Evolutionary conservation across 75 land plant genomes (phyloP), one percentile per base, ranked within the genome.

Genomic region (Azolla pinnata): DNA sequence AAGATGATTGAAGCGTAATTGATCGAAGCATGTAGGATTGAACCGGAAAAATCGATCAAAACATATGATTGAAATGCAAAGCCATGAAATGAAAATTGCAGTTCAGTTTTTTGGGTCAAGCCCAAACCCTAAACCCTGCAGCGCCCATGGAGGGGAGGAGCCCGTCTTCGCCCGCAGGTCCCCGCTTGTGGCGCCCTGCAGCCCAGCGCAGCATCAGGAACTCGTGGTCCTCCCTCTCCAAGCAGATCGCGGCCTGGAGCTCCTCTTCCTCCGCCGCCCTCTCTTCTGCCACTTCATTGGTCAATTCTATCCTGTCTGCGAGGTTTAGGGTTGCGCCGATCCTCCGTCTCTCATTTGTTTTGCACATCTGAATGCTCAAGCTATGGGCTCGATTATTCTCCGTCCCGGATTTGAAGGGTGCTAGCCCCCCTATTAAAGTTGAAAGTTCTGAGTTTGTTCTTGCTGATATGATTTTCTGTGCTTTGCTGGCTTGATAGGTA

Each of bases 111-210:
- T n/a, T n/a, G n/a, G n/a, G n/a, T n/a, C n/a, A n/a, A n/a, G n/a
- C n/a, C n/a, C n/a, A n/a, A n/a, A n/a, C n/a, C n/a, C n/a, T n/a
- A n/a, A n/a, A n/a, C n/a, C n/a, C n/a, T n/a, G n/a, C n/a, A n/a
- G n/a, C n/a, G n/a, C n/a, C n/a, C n/a, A 46, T 46, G 49, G 23
- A 46, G 21, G 49, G 49, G 21, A 18, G 54, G 3, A 38, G 47
- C 16, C 65, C 70, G 20, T 49, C 63, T 2, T 69, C 71, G 3
- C 18, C 63, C 20, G 64, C 73, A 23, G 47, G 54, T 8, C 9
- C 51, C 0, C 54, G 91, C 67, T 62, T 84, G 25, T 87, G 88
- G 91, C 69, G 91, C 47, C 87, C 87, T 21, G 81, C 88, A 1
- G 91, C 91, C 0, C 91, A 84, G 58, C 54, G 82, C 18, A 82